Percentiles rank a stretch among this genome's conserved stretches.
These are phyloP conservation scores for Tricholoma hemisulphureum DNA, from an alignment of 768 basidiomycete species.

Conservation along the genomic window DNA sequence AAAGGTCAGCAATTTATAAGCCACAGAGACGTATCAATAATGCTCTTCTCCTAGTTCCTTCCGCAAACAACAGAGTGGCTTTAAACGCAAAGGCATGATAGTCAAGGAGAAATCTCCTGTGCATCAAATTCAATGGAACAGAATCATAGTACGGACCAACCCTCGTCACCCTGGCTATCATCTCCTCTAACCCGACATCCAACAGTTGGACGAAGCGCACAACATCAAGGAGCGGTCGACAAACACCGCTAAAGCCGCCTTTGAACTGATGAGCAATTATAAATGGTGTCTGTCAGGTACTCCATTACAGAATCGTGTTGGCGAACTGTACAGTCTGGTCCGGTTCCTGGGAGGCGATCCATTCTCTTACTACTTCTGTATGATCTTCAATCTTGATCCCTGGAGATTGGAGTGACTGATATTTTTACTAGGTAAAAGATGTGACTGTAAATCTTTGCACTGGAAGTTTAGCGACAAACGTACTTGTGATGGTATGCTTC, in stretches of 20 bases:
- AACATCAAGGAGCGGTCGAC: slow-evolving; percentile 96
- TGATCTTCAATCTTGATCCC: slow-evolving; percentile 21
- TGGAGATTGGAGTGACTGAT: neutral
- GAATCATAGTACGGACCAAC: slow-evolving; percentile 58
- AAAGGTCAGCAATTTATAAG: slow-evolving; percentile 41
- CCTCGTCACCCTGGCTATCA: neutral
- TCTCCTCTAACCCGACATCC: neutral
- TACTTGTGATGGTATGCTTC: slow-evolving; percentile 70
- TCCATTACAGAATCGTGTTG: slow-evolving; percentile 97
- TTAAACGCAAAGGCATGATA: slow-evolving; percentile 79
- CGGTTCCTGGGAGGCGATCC: slow-evolving; percentile 92
- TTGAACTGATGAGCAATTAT: slow-evolving; percentile 76
- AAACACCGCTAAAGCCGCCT: slow-evolving; percentile 96
- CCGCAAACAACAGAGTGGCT: slow-evolving; percentile 90
- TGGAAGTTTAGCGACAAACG: slow-evolving; percentile 89
- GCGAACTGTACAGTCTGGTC: slow-evolving; percentile 93
- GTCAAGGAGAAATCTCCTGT: slow-evolving; percentile 87
- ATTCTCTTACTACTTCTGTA: slow-evolving; percentile 90
- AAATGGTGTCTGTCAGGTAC: slow-evolving; percentile 98
- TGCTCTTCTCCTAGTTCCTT: slow-evolving; percentile 55
- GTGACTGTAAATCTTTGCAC: slow-evolving; percentile 92
- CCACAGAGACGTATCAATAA: neutral
- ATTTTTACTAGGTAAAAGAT: slow-evolving; percentile 67
- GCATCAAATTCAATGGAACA: slow-evolving; percentile 82
- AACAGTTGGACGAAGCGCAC: slow-evolving; percentile 90